phyloP scores from a whole-genome alignment of 1,284 basidiomycete genomes.

The Takashimella koratensis region DNA sequence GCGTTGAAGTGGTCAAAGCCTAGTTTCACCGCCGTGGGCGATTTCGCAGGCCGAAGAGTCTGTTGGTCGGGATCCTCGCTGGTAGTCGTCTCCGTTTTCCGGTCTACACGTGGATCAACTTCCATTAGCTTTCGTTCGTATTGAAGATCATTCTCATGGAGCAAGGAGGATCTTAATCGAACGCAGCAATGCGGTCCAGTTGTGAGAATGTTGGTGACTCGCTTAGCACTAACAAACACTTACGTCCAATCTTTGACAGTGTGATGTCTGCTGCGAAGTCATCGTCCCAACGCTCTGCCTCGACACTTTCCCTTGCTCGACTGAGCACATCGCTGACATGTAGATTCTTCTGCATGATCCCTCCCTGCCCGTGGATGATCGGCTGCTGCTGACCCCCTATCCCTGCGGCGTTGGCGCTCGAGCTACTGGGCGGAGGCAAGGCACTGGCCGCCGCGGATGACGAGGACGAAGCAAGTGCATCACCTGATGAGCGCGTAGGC shows the following conservation, averaged over 20 bases:
- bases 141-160: not conserved
- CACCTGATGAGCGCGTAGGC: constrained; percentile 27
- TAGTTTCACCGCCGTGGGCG: constrained; percentile 11
- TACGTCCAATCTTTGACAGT: constrained; percentile 28
- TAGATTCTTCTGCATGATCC: constrained; percentile 49
- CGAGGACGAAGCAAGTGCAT: constrained; percentile 15
- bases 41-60: constrained; percentile 32
- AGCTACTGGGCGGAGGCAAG: too few species aligned
- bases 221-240: constrained; percentile 9
- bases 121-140: not conserved
- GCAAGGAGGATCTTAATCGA: too few species aligned
- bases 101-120: not conserved
- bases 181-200: too few species aligned
- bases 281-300: constrained; percentile 69
- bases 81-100: constrained; percentile 5
- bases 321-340: constrained; percentile 65
- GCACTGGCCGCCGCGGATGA: too few species aligned
- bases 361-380: constrained; percentile 5
- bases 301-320: constrained; percentile 30
- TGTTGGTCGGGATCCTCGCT: constrained; percentile 32
- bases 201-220: too few species aligned
- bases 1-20: not conserved
- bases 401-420: too few species aligned
- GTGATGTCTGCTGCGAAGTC: constrained; percentile 89
- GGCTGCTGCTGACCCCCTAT: too few species aligned